Conservation (phyloP, 495 filamentous ascomycete species). For the Podospora conica region DNA sequence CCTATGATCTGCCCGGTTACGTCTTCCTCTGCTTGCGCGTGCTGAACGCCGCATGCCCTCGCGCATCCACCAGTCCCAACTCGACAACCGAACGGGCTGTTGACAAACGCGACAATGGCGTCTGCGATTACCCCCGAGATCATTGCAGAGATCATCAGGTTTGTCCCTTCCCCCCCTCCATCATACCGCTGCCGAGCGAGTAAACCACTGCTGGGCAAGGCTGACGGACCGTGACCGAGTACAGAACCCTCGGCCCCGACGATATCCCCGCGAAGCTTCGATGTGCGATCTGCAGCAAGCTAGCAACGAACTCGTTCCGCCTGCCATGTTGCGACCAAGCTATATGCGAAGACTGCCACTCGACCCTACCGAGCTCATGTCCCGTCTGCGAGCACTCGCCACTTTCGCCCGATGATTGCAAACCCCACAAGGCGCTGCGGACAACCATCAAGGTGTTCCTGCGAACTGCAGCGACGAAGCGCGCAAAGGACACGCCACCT, state of each 20-base stretch:
- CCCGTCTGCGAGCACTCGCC: conserved; percentile 91
- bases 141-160: conserved; percentile 37
- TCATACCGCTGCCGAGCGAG: neutral
- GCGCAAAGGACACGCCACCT: conserved; percentile 49
- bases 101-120: conserved; percentile 20
- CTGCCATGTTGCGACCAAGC: conserved; percentile 93
- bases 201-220: neutral
- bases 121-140: conserved; percentile 23
- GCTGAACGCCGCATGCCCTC: neutral
- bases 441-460: conserved; percentile 87
- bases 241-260: conserved; percentile 69
- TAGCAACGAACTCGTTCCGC: conserved; percentile 85
- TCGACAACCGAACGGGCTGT: conserved; percentile 3
- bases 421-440: conserved; percentile 77
- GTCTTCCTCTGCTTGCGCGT: neutral
- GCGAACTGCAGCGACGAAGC: conserved; percentile 80
- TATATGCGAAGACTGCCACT: conserved; percentile 84
- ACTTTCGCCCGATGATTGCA: conserved; percentile 77
- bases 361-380: conserved; percentile 69
- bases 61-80: neutral
- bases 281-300: conserved; percentile 85
- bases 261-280: conserved; percentile 91
- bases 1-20: neutral
- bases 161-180: neutral
- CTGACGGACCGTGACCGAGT: conserved; percentile 17